phyloP scores from a whole-genome alignment of 352 stramenopile species.

The Phytopythium boreale region DNA sequence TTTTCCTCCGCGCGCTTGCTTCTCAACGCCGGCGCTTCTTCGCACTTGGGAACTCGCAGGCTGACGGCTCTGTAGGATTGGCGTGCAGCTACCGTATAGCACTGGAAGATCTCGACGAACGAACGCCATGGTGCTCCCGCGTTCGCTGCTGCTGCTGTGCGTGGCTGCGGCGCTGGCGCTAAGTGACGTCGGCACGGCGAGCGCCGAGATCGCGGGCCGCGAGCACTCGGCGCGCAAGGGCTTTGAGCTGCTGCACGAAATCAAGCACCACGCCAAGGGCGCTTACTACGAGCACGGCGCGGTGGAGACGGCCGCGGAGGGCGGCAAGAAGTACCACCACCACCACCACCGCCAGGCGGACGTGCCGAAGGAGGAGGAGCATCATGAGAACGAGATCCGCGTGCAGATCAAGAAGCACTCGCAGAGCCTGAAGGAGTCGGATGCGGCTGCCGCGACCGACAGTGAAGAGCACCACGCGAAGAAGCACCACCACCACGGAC shows the following conservation, averaged over 20 bases:
- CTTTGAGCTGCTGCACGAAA: neutral
- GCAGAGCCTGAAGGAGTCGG: neutral
- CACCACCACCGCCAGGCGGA: slow-evolving; percentile 1
- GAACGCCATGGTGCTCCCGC: slow-evolving; percentile 35
- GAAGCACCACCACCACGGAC: slow-evolving; percentile 10
- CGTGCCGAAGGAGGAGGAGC: neutral
- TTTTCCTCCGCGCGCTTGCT: no score
- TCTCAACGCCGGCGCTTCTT: no score
- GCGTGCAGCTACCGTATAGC: no score
- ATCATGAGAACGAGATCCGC: neutral
- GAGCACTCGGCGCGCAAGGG: neutral
- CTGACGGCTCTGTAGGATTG: neutral
- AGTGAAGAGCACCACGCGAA: slow-evolving; percentile 11
- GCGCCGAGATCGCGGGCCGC: neutral
- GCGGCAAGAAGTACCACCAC: neutral
- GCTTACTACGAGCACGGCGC: neutral
- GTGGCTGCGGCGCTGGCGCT: slow-evolving; percentile 27
- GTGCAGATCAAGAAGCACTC: slow-evolving; percentile 3
- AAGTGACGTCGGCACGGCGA: slow-evolving; percentile 16
- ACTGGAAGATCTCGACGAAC: neutral
- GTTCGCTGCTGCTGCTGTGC: slow-evolving; percentile 32
- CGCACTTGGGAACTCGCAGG: neutral
- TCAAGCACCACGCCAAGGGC: slow-evolving; percentile 3
- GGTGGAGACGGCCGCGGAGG: neutral
- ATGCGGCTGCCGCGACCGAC: neutral